phyloP scores from a whole-genome alignment of 1,139 yeast species.

The Debaryomyces udenii region DNA sequence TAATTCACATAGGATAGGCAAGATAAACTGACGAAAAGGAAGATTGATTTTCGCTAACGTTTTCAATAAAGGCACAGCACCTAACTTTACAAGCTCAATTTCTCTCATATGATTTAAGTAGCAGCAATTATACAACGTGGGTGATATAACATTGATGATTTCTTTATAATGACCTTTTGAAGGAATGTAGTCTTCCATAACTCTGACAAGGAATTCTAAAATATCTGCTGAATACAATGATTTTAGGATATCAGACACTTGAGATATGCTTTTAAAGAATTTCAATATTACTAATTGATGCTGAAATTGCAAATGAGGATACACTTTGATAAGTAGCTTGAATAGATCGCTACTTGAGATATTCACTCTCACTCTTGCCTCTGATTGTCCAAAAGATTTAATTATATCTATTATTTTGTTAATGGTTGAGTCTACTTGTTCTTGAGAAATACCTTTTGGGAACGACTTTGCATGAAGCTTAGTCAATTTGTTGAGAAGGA shows the following conservation, averaged over 20 bases:
- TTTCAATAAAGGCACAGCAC: constrained; percentile 55
- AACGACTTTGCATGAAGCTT: constrained; percentile 17
- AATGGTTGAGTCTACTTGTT: constrained; percentile 31
- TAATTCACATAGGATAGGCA: constrained; percentile 66
- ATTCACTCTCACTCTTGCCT: constrained; percentile 42
- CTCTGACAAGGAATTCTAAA: constrained; percentile 41
- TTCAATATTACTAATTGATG: constrained; percentile 45
- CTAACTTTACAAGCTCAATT: constrained; percentile 54
- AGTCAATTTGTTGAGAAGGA: constrained; percentile 38
- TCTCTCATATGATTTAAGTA: constrained; percentile 58
- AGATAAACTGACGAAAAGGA: constrained; percentile 61
- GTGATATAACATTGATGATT: constrained; percentile 44
- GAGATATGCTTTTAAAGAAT: constrained; percentile 48
- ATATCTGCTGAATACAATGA: constrained; percentile 44
- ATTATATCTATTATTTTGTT: constrained; percentile 44
- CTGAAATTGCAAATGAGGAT: constrained; percentile 29
- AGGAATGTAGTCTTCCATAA: constrained; percentile 34
- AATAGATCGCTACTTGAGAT: constrained; percentile 48
- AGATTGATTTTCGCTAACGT: constrained; percentile 47
- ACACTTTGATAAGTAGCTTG: constrained; percentile 46
- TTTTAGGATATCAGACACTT: constrained; percentile 38
- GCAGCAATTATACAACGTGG: constrained; percentile 57
- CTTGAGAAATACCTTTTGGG: constrained; percentile 19
- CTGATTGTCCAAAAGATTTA: constrained; percentile 46
- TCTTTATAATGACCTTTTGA: constrained; percentile 38